Base-by-base conservation (phyloP, 129 eudicot genomes). In the Chrysanthemum seticuspe region DNA sequence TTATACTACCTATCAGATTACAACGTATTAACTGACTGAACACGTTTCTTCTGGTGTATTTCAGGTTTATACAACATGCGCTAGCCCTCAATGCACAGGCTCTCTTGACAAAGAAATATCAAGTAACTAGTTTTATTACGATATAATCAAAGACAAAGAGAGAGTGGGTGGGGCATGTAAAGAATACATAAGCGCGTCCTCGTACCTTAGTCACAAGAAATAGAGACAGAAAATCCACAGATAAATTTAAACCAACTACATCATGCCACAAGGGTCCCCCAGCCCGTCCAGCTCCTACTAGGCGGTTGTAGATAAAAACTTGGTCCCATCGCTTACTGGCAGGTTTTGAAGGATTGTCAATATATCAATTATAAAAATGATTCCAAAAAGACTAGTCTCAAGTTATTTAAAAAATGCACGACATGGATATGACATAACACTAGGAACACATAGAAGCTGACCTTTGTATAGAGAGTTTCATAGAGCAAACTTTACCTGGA, bases 181-280 rank as follows among this genome's bases (percentile, higher is more conserved):
- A 21, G 14, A 68, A 23, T 21, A 45, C 13, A 7, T 72, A 72
- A 61, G 67, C 58, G 11, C 8, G 58, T 27, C 63, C 67, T 61
- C 50, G 51, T 73, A 61, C 69, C 77, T 48, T 48, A 61, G 23
- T 61, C 76, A 73, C 77, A 73, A 61, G 70, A 73, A 73, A 6
- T 73, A 73, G 51, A 73, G 15, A 61, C 60, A 73, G 15, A 61
- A 61, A 73, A 61, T 60, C 59, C 77, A 73, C 15, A 29, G 60
- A 16, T 48, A 73, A 73, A 61, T 23, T 8, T 60, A 47, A 72
- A 72, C 48, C 15, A 58, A 59, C 59, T 72, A 58, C 55, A 59
- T 2, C 13, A 72, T 61, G 3, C 47, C 55, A 71, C 12, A 60
- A 44, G 56, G 65, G 67, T 40, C 31, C 52, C 74, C 75, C 50